Base-by-base conservation (phyloP, 768 basidiomycete genomes). In the Stropharia rugosoannulata region DNA sequence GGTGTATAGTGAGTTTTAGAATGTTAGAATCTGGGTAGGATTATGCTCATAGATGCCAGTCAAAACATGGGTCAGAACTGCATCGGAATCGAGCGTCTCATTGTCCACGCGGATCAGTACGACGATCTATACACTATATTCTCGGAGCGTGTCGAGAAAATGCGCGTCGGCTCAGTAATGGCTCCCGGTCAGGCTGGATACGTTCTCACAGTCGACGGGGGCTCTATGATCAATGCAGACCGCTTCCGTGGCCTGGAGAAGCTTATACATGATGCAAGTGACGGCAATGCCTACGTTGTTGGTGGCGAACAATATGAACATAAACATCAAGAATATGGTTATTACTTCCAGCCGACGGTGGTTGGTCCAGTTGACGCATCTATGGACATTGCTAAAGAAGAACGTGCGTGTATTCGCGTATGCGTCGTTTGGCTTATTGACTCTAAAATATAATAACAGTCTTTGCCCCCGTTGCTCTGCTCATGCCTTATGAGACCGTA, bases 1-100 rank as follows among this genome's bases (percentile, higher is more conserved):
- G 96, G 92, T 39, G 83, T 92, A 52, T 98, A 91, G 94, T 96
- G 71, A 68, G 91, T 78, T 8, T 42, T 53, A n/a, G 52, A 44
- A 13, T 49, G 22, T n/a, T n/a, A 43, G 46, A 12, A 40, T 42
- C 13, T 5, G 7, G 16, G 16, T 49, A 8, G 38, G 13, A 44
- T 55, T 36, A 51, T 35, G 8, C 36, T 45, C 38, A 54, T 18
- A 42, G 37, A 40, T 15, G 45, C 25, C 65, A 95, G 93, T 77
- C 94, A 95, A 77, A 93, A 93, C 56, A 82, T 83, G 49, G 95
- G 95, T 18, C 96, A 98, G 73, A 98, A 98, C 64, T 99, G 96
- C 69, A 96, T 99, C 63, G 96, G 95, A 36, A 91, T 95, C 59
- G 96, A 99, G 70, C 84, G 95, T 2, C 81, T 98, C 60, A 82